Base-by-base conservation (phyloP, 2,329 filamentous ascomycete species). In the Diaporthe amygdali region DNA sequence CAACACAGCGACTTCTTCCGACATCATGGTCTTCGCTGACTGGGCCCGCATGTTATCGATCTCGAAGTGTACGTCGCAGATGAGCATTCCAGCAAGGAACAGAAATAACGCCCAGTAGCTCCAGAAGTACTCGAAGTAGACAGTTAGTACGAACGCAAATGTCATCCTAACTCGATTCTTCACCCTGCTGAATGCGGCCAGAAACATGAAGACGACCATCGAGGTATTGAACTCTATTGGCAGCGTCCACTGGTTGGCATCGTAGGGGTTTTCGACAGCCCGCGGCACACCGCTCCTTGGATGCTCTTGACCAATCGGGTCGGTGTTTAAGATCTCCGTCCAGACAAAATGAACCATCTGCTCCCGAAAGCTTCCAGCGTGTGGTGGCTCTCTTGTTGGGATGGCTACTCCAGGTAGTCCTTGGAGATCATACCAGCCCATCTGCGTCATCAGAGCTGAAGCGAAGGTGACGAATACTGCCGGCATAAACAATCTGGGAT, bases 171-270 rank as follows among this genome's bases (percentile, higher is more conserved):
- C 71, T 8, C 74, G 67, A 5, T 70, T 59, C 25, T 73, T 72
- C 17, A 74, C 73, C 17, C 76, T 74, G n/a, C 75, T 75, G 10
- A 81, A 77, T 2, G 79, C 80, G 2, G 80, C 74, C 27, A 81
- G 74, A 61, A 78, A 74, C 44, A 79, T 72, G 61, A 82, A 82
- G 9, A 82, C 61, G 14, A 80, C 74, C n/a, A 82, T 69, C 7
- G 80, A 82, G 73, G 78, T 76, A 59, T 76, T 76, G 69, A 82
- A 82, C 75, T 82, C 81, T 39, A 82, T 75, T 0, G 81, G 80
- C 37, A 82, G 74, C 2, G 81, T 83, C 81, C 81, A 82, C 20
- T 81, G 70, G 44, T 80, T 80, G 17, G 77, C 71, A 72, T 81
- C 80, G 71, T 82, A 82, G 7, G 66, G 69, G 47, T 71, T 71